phyloP scores from a whole-genome alignment of 352 stramenopile species.

The Globisporangium iwayamae region DNA sequence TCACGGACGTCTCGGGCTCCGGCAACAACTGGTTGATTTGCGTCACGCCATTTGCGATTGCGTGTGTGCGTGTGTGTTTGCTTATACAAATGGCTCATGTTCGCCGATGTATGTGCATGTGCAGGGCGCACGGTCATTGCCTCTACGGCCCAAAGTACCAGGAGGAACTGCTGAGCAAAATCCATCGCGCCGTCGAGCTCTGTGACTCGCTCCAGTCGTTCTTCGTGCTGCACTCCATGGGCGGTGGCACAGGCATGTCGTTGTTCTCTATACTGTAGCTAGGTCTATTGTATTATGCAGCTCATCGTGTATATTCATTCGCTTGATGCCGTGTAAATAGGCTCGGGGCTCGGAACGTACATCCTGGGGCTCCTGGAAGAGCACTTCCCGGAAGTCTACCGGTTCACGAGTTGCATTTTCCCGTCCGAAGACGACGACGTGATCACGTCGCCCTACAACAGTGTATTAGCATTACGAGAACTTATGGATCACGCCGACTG shows the following conservation, averaged over 20 bases:
- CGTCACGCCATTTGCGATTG: not conserved
- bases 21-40: slow-evolving; percentile 87
- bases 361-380: slow-evolving; percentile 84
- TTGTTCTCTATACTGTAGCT: not conserved
- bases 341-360: slow-evolving; percentile 89
- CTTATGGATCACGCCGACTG: slow-evolving; percentile 88
- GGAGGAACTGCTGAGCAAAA: slow-evolving; percentile 70
- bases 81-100: not conserved
- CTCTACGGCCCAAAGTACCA: slow-evolving; percentile 87
- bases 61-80: no score
- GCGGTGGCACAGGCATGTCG: slow-evolving; percentile 76
- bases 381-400: slow-evolving; percentile 82
- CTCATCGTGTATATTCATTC: not conserved
- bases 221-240: slow-evolving; percentile 91
- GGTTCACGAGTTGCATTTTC: slow-evolving; percentile 79
- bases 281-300: not conserved
- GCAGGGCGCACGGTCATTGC: slow-evolving; percentile 84
- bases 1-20: slow-evolving; percentile 86
- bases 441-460: slow-evolving; percentile 93
- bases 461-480: slow-evolving; percentile 68
- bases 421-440: slow-evolving; percentile 89
- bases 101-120: not conserved
- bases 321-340: slow-evolving; percentile 14
- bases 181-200: slow-evolving; percentile 68
- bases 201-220: slow-evolving; percentile 92